Evolutionary conservation across 768 basidiomycete species (phyloP).

Genomic region (Dacryopinax spathularia): DNA sequence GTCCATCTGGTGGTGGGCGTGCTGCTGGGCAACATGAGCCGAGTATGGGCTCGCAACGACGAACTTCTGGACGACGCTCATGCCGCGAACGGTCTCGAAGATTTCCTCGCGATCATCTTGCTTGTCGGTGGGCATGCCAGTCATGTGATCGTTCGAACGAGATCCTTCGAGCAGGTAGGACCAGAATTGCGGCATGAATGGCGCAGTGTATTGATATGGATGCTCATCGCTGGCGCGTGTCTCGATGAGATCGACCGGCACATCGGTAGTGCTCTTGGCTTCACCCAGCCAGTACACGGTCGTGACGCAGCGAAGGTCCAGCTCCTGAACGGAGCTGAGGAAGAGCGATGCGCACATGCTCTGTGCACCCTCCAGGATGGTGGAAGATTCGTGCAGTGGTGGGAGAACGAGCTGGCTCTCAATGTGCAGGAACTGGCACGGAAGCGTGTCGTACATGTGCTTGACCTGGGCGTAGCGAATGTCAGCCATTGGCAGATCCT

Average conservation of each 20-base stretch:
- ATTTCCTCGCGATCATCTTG: conserved; percentile 9
- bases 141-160: neutral
- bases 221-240: neutral
- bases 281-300: conserved; percentile 14
- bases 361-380: conserved; percentile 2
- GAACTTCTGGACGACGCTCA: conserved; percentile 16
- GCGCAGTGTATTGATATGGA: conserved; percentile 8
- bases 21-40: neutral
- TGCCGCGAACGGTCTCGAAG: conserved; percentile 9
- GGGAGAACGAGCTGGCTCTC: conserved; percentile 12
- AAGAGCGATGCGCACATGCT: neutral
- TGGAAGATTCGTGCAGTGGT: neutral
- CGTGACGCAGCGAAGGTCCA: conserved; percentile 11
- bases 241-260: neutral
- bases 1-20: neutral
- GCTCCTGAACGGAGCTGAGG: conserved; percentile 11
- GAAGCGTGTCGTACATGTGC: conserved; percentile 14
- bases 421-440: conserved; percentile 17
- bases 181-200: conserved; percentile 15
- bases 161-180: conserved; percentile 9
- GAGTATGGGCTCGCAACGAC: conserved; percentile 8
- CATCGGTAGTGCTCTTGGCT: neutral
- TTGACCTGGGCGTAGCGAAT: conserved; percentile 10
- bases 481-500: conserved; percentile 10
- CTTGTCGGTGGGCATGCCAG: neutral